Conservation (phyloP, 176 grass and related monocot species). For the Rhynchospora tenuis region DNA sequence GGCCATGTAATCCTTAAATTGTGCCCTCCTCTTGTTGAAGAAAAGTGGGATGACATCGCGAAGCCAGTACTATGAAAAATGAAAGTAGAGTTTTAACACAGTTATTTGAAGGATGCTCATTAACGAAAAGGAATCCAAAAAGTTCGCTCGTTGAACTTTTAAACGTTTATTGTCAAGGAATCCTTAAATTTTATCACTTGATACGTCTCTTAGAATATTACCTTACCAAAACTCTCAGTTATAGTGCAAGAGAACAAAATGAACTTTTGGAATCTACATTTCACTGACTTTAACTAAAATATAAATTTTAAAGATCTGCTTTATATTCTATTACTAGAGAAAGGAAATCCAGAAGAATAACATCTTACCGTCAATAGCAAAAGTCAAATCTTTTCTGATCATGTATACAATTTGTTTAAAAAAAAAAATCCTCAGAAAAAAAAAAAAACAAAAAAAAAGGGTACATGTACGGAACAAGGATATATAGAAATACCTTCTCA, state of each 20-base stretch:
- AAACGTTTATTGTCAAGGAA: background rate
- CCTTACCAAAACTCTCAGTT: background rate
- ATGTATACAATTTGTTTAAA: background rate
- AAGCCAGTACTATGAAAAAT: background rate
- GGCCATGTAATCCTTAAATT: background rate
- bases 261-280: background rate
- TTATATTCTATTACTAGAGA: constrained; percentile 3
- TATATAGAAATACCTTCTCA: background rate
- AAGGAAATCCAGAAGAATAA: background rate
- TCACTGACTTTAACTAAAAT: background rate
- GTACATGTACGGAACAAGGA: background rate
- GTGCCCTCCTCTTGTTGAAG: background rate
- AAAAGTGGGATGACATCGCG: background rate
- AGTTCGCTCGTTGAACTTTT: background rate
- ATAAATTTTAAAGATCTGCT: background rate
- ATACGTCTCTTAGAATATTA: background rate
- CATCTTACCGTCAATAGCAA: background rate
- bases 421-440: background rate
- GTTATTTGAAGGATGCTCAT: constrained; percentile 1
- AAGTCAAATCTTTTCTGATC: constrained; percentile 4
- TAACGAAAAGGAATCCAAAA: background rate
- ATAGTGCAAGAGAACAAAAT: constrained; percentile 11
- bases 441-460: background rate
- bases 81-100: background rate
- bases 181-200: background rate